phyloP scores from a whole-genome alignment of 2,329 filamentous ascomycete genomes.

The Parasarocladium wereldwijsianum region DNA sequence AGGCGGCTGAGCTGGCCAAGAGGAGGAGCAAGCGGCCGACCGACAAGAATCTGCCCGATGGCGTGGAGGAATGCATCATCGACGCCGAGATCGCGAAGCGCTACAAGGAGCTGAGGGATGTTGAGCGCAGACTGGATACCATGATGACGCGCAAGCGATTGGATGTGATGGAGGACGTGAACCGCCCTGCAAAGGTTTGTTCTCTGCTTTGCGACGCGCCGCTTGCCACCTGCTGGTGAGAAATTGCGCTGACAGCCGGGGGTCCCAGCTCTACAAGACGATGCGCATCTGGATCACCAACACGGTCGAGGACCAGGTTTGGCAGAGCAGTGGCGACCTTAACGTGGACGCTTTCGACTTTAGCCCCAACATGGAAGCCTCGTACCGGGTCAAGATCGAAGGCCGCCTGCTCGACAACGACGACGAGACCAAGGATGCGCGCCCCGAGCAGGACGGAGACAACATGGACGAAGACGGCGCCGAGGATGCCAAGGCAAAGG shows the following conservation, averaged over 20 bases:
- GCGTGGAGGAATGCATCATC: constrained; percentile 67
- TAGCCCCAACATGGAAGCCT: constrained; percentile 58
- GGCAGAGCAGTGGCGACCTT: constrained; percentile 55
- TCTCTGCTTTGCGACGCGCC: neutral
- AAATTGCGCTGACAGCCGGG: constrained; percentile 8
- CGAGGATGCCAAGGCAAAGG: constrained; percentile 1
- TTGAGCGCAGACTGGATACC: constrained; percentile 80
- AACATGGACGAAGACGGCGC: constrained; percentile 14
- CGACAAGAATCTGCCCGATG: constrained; percentile 88
- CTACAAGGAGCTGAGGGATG: constrained; percentile 71
- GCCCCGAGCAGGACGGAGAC: constrained; percentile 18
- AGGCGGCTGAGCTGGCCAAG: constrained; percentile 53
- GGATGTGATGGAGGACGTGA: constrained; percentile 73
- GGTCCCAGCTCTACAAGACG: constrained; percentile 58
- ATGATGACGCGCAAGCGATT: constrained; percentile 88
- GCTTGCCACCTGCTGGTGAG: neutral
- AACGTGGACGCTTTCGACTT: constrained; percentile 72
- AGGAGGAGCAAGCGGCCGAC: constrained; percentile 79
- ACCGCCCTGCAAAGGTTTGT: constrained; percentile 52
- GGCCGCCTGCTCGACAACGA: constrained; percentile 66
- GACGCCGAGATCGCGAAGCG: constrained; percentile 62
- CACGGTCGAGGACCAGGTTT: constrained; percentile 84
- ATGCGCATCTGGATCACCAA: constrained; percentile 92
- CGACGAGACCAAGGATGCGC: constrained; percentile 39
- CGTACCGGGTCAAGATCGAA: constrained; percentile 85